Conservation (phyloP, 2,329 filamentous ascomycete species). For the Podosphaera leucotricha region DNA sequence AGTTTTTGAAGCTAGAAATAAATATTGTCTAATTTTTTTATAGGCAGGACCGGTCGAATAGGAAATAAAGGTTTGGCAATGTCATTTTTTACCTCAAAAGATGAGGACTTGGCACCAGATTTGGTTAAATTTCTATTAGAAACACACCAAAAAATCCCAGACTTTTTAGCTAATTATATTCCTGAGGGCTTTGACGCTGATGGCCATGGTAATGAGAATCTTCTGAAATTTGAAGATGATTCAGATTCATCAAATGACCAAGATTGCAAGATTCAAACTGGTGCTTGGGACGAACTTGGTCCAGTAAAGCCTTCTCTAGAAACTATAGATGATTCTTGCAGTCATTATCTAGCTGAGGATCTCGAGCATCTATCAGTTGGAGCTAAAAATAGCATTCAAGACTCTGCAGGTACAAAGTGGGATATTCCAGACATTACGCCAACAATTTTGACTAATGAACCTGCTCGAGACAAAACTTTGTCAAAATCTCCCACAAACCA, state of each 20-base stretch:
- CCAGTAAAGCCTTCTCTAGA: not conserved
- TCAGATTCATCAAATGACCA: slow-evolving; percentile 6
- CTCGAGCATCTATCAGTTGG: not conserved
- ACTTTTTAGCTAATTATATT: slow-evolving; percentile 47
- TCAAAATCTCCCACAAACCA: not conserved
- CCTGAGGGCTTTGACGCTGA: slow-evolving; percentile 26
- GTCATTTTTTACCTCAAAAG: slow-evolving; percentile 65
- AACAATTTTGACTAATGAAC: not conserved
- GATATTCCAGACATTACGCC: not conserved
- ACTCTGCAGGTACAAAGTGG: not conserved
- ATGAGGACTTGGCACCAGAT: slow-evolving; percentile 47
- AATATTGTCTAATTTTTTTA: slow-evolving; percentile 4
- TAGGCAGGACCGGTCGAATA: slow-evolving; percentile 80
- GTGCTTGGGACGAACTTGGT: not conserved
- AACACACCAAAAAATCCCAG: slow-evolving; percentile 52
- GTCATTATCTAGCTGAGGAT: not conserved
- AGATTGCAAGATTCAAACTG: slow-evolving; percentile 3
- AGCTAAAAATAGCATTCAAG: not conserved
- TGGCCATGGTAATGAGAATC: slow-evolving; percentile 6
- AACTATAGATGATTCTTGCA: not conserved
- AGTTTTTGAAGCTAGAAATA: slow-evolving; percentile 10
- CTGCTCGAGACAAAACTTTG: not conserved
- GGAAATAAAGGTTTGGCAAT: slow-evolving; percentile 69
- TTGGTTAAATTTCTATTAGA: slow-evolving; percentile 68
- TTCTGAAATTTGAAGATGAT: slow-evolving; percentile 11